Evolutionary conservation across 2,329 filamentous ascomycete genomes (phyloP), one percentile per base, ranked within the genome.

Genomic region (Endoconidiophora laricicola): DNA sequence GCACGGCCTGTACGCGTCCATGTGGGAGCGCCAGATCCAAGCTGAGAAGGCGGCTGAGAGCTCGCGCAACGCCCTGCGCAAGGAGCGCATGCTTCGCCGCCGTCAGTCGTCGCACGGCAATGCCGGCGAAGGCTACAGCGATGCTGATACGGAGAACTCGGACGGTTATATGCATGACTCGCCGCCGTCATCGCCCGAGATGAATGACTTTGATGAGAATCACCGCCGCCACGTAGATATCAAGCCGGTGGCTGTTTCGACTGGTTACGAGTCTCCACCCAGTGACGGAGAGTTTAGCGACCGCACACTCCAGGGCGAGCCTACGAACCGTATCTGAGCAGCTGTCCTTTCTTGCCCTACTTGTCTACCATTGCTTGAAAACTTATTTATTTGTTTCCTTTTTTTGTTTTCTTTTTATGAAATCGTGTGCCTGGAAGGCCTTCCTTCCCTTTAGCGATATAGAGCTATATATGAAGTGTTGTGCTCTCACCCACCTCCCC

Each of bases 1-100:
- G 44, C 78, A 77, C 26, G 86, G 85, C 10, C 78, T 79, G 54
- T 94, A 94, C 60, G 75, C 78, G 9, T 80, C 79, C 54, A 88
- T 94, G 78, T 94, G 87, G 87, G 78, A 81, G 55, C 90, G 88
- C 65, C 87, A 94, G 63, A 87, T 84, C 55, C 75, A 81, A 54
- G 83, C 84, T 2, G 82, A 88, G 60, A 74, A 74, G 55, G 83
- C 82, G 4, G 76, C 76, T 2, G 72, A 76, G 50, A 72, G 79
- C 59, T 78, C 76, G 33, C 64, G 66, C 29, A 60, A 63, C 45
- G 67, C 23, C 58, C 57, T 44, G 67, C 66, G 50, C 66, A 66
- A 12, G 63, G 66, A 54, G 68, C 67, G 58, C 12, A 33, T 33
- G 61, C 69, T 6, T 33, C 44, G 36, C 39, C 47, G 43, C 29